Evolutionary conservation across 2,329 filamentous ascomycete genomes (phyloP).

Genomic region (Paracorniculantispora psalliotae): DNA sequence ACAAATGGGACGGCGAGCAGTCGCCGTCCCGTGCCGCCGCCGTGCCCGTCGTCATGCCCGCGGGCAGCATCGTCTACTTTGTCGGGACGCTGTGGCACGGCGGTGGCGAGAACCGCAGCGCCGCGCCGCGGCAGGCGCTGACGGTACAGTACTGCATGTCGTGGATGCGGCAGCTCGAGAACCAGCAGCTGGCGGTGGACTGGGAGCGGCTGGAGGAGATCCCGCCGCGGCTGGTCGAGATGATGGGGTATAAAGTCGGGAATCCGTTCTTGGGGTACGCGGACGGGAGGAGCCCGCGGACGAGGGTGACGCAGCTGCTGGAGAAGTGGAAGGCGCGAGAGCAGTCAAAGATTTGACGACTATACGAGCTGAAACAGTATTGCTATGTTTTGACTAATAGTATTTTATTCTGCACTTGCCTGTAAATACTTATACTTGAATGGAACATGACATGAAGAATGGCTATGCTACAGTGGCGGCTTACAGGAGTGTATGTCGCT

Average conservation of each 20-base stretch:
- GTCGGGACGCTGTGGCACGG: conserved; percentile 33
- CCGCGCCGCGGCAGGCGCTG: conserved; percentile 26
- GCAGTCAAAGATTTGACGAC: background rate
- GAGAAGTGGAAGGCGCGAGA: conserved; percentile 11
- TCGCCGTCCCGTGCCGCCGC: conserved; percentile 23
- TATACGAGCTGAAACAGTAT: no score
- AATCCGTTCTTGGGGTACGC: conserved; percentile 21
- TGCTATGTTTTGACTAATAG: no score
- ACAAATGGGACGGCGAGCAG: conserved; percentile 27
- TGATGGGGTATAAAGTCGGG: conserved; percentile 22
- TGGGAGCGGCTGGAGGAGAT: conserved; percentile 21
- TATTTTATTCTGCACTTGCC: no score
- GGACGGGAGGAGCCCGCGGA: conserved; percentile 20
- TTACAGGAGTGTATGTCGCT: no score
- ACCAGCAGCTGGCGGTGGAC: conserved; percentile 31
- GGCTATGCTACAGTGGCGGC: no score
- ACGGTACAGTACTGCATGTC: conserved; percentile 39
- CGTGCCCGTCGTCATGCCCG: conserved; percentile 29
- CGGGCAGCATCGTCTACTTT: conserved; percentile 32
- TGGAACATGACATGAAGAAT: no score
- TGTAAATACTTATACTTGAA: no score
- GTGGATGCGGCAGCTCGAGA: conserved; percentile 34
- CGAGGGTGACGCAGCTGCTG: conserved; percentile 16
- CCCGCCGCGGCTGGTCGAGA: conserved; percentile 20
- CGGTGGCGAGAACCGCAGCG: conserved; percentile 30